Conservation (phyloP, 352 stramenopile species). For the Phytopythium montanum region DNA sequence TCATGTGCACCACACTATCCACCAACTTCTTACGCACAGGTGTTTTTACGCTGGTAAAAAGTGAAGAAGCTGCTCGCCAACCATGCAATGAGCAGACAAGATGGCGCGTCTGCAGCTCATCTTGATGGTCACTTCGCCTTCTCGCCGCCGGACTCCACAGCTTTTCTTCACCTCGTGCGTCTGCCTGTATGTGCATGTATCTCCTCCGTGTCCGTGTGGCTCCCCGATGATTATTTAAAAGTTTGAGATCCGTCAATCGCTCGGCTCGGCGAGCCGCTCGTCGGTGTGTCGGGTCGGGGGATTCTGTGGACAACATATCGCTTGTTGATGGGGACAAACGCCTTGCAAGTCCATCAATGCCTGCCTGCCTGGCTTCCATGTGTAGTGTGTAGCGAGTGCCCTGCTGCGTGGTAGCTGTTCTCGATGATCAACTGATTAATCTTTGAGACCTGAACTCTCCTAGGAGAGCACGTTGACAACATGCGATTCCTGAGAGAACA, state of each 20-base stretch:
- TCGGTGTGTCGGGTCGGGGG: conserved; percentile 1
- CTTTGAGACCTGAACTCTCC: conserved; percentile 75
- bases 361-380: neutral
- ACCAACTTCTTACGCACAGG: neutral
- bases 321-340: conserved; percentile 66
- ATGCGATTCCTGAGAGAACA: conserved; percentile 66
- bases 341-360: neutral
- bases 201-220: neutral
- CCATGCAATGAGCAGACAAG: neutral
- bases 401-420: conserved; percentile 18
- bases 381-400: too few relatives aligned
- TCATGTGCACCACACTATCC: neutral
- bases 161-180: neutral
- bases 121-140: neutral
- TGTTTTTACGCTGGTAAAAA: conserved; percentile 1
- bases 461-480: conserved; percentile 54
- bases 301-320: conserved; percentile 68
- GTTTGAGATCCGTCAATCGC: conserved; percentile 83
- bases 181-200: neutral
- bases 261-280: conserved; percentile 16
- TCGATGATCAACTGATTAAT: conserved; percentile 87
- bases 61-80: neutral
- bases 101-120: neutral
- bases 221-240: conserved; percentile 83
- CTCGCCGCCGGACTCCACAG: neutral